Evolutionary conservation across 352 stramenopile species (phyloP).

Genomic region (Globisporangium cystogenes): DNA sequence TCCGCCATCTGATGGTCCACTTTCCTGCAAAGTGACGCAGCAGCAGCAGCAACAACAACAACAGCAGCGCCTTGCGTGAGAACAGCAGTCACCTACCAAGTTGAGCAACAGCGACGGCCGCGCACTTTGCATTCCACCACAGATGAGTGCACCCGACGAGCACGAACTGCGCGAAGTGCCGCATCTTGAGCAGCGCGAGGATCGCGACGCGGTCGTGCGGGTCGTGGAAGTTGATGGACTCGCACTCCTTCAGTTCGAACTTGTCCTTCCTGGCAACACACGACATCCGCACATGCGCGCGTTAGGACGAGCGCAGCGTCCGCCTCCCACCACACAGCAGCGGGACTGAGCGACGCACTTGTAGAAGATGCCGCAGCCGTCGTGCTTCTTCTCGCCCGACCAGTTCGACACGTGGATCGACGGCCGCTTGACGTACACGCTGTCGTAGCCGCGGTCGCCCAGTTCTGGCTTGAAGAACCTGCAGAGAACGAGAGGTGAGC

Average conservation of each 20-base stretch:
- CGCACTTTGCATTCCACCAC: constrained; percentile 86
- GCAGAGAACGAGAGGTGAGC: neutral
- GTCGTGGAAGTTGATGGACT: constrained; percentile 85
- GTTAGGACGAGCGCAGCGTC: too few species aligned
- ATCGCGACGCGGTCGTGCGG: constrained; percentile 82
- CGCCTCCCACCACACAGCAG: neutral
- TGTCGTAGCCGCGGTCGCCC: constrained; percentile 72
- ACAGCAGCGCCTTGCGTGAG: too few species aligned
- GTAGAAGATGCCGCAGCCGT: constrained; percentile 87
- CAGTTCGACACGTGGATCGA: constrained; percentile 84
- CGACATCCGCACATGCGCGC: neutral
- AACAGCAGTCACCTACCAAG: too few species aligned
- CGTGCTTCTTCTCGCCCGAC: constrained; percentile 85
- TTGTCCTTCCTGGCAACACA: constrained; percentile 60
- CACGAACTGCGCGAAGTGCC: constrained; percentile 74
- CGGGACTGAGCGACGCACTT: constrained; percentile 31
- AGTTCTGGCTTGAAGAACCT: constrained; percentile 83
- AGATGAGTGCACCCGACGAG: constrained; percentile 80
- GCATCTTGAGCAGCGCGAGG: constrained; percentile 79
- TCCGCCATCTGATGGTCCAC: constrained; percentile 86
- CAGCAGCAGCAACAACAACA: too few species aligned
- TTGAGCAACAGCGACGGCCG: too few species aligned
- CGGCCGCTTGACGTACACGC: constrained; percentile 79
- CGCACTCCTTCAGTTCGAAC: constrained; percentile 82
- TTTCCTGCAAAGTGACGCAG: constrained; percentile 37